Base-by-base conservation (phyloP, 257 asterid genomes). In the Plectranthus barbatus region DNA sequence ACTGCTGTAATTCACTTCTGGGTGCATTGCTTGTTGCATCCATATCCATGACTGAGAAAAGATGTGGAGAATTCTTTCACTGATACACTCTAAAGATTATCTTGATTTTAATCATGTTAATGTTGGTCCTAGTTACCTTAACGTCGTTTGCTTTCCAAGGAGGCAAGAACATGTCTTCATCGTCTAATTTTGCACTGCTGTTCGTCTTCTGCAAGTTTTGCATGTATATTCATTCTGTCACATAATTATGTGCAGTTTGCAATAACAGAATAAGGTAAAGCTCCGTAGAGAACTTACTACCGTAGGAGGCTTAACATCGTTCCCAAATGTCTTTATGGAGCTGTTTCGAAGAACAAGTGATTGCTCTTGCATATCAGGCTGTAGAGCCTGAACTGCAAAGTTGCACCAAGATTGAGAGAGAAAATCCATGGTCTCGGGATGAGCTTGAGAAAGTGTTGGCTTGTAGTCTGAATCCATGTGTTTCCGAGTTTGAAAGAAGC, bases 1-100 rank as follows among this genome's bases (percentile, higher is more conserved):
- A 78, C 91, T 72, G 83, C 71, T 77, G 44, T 91, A 91, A 65
- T 91, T 88, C 76, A 91, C 74, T 76, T 91, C 96, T 4, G 96
- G 96, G 86, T 91, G 98, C 96, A 91, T 84, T 17, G 98, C 98
- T 82, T 91, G 98, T 65, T 91, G 98, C 98, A 91, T 91, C 98
- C 95, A 88, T 82, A 91, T 86, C 96, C 98, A 91, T 62, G 98
- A 88, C 98, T 91, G 71, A 37, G 34, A 47, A 64, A 34, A 67
- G 34, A 37, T 15, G 21, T 33, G 21, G 26, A 68, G 7, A 5
- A 2, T 51, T 46, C 31, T 6, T 26, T 68, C 29, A 67, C 42
- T 5, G 23, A 41, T 60, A 7, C 41, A 63, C 12, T 34, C 33
- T 20, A 8, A 1, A 37, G 1, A 1, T 9, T 12, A 24, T 24